Base-by-base conservation (phyloP, 768 basidiomycete genomes). In the Russula foetens region DNA sequence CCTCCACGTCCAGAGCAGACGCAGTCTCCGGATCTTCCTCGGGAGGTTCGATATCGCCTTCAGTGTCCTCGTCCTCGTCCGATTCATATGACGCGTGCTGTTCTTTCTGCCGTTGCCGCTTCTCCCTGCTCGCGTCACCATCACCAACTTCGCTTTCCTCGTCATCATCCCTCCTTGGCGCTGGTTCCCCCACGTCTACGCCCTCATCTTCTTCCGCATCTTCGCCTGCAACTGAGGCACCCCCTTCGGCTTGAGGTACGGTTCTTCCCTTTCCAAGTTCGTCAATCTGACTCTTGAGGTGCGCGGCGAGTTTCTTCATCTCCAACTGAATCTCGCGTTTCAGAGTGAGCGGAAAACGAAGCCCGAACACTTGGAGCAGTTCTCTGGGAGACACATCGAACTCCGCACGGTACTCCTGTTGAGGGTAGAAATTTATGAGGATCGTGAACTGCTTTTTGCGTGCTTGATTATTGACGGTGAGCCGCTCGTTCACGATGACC, bases 241-340 rank as follows among this genome's bases (percentile, higher is more conserved):
- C 75, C 58, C 31, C 79, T 29, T 73, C 72, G 28, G 68, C 77
- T 38, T 77, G 77, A 63, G 76, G 76, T 53, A 69, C 73, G 15
- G 74, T 71, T 55, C 83, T 85, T 11, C 93, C 95, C 69, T 91
- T 86, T 6, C 96, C 97, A 17, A 96, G 76, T 63, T 92, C 86
- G 33, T 82, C 78, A 54, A 87, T 87, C 70, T 94, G 88, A 62
- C 76, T 80, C 73, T 84, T 91, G 63, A 90, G 73, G 68, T 93
- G 88, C 21, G 84, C 81, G 65, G 88, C 87, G 33, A 92, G 77
- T 70, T 84, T 88, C 75, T 89, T 92, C 79, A 98, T 82, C 75
- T 98, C 96, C 14, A 76, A 72, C 58, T 83, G 74, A 66, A 98
- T 88, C 73, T 98, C 93, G 71, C 86, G 90, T 74, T 88, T 92